Evolutionary conservation across 23 red algal genomes (phyloP).

Genomic region (Gracilaria vermiculophylla): DNA sequence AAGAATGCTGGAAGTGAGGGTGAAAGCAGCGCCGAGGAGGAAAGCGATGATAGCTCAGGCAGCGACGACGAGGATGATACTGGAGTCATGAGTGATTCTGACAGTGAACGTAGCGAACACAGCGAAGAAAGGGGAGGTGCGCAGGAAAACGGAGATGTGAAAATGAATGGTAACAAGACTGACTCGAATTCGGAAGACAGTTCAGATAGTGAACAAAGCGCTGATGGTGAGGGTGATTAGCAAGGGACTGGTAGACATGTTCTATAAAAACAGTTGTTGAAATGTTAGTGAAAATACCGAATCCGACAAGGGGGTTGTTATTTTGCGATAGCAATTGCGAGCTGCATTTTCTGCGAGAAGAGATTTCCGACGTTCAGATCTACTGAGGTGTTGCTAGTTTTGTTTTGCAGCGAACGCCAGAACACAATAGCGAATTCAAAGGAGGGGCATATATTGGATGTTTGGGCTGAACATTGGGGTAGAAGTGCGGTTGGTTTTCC

Average conservation of each 20-base stretch:
- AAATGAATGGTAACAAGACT: background rate
- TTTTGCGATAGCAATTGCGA: too few relatives aligned
- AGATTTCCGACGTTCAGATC: too few relatives aligned
- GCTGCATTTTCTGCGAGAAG: too few relatives aligned
- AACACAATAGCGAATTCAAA: background rate
- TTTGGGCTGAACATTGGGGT: background rate
- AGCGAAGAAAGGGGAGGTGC: background rate
- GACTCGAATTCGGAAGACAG: background rate
- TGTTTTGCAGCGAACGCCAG: background rate
- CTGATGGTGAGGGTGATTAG: conserved; percentile 12
- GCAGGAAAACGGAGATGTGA: conserved; percentile 1
- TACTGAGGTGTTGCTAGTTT: background rate
- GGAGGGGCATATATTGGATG: background rate
- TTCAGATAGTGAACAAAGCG: background rate
- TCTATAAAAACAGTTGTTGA: background rate
- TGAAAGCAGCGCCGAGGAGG: background rate
- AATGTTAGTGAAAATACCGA: background rate
- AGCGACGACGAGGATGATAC: background rate
- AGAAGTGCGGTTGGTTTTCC: background rate
- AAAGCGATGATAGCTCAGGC: background rate
- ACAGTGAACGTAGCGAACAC: background rate
- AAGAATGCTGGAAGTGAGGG: background rate
- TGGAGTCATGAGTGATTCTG: background rate
- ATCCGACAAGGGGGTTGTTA: too few relatives aligned
- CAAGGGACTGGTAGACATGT: background rate